Evolutionary conservation across 495 filamentous ascomycete genomes (phyloP).

Genomic region (Lasiosphaeria hispida): DNA sequence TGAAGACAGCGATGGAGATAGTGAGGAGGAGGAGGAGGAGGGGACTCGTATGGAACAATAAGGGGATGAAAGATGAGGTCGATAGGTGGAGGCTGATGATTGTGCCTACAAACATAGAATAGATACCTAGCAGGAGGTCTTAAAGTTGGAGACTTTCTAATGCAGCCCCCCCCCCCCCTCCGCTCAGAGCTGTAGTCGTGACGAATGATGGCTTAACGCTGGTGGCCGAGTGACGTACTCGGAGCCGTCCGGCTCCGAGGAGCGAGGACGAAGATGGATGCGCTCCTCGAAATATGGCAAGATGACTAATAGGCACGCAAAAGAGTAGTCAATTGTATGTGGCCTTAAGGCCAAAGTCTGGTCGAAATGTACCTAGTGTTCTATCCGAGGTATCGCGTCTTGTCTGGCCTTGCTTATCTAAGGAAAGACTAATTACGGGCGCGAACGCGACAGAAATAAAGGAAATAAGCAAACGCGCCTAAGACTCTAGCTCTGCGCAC

Average conservation of each 20-base stretch:
- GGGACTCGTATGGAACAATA: too few relatives aligned
- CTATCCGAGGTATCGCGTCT: conserved; percentile 1
- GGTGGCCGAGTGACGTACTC: not conserved
- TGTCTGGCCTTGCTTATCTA: not conserved
- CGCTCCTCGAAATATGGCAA: not conserved
- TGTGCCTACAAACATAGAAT: not conserved
- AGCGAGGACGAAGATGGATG: not conserved
- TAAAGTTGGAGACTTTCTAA: not conserved
- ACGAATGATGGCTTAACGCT: not conserved
- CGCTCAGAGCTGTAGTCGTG: too few relatives aligned
- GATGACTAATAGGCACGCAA: not conserved
- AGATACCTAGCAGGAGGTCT: not conserved
- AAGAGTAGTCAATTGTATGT: not conserved
- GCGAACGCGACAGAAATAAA: conserved; percentile 1
- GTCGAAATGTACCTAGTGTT: conserved; percentile 1
- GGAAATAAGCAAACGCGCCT: too few relatives aligned
- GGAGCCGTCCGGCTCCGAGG: not conserved
- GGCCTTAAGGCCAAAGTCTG: conserved; percentile 2
- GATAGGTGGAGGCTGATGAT: not conserved
- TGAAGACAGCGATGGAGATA: too few relatives aligned
- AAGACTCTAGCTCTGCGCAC: not conserved
- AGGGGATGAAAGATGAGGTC: too few relatives aligned
- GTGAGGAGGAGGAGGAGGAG: too few relatives aligned
- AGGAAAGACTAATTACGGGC: conserved; percentile 1
- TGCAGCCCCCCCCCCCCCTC: not conserved